Evolutionary conservation across 139 green algal species (phyloP), one percentile per base, ranked within the genome.

Genomic region (Coccomyxa sp.): DNA sequence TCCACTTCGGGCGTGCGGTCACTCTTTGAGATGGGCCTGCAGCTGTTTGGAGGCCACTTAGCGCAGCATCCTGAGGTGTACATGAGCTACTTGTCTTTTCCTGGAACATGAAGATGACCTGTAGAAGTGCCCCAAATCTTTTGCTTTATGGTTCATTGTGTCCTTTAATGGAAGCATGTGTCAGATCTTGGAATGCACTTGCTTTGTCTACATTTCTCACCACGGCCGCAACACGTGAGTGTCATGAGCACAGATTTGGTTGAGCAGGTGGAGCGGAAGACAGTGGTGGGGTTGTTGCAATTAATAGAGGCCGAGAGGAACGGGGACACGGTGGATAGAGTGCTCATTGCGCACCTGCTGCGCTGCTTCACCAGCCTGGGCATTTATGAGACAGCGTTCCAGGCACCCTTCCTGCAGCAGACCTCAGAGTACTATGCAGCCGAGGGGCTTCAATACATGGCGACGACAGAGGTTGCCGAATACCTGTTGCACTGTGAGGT

Each of bases 1-100:
- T 82, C 88, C 81, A 85, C 84, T 71, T 81, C 87, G 16, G 77
- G 79, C 66, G 87, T 91, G 51, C 87, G 89, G 68, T 97, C 93
- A 32, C 88, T 99, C 18, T 99, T 98, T 87, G 97, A 99, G 79
- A 95, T 98, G 90, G 96, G 96, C 0, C 90, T 99, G 68, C 78
- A 87, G 32, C 87, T 95, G 27, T 97, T 99, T 82, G 82, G 94
- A 13, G 58, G 57, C n/a, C 95, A 99, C 85, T 82, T 99, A 57
- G 87, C 80, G 21, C 23, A 27, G 14, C 81, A 93, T 79, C 87
- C 85, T 11, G 80, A 95, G 87, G 93, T 92, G 82, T 10, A 7
- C 38, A 51, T 7, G 15, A 17, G 25, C 32, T 28, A 57, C 25
- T 38, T 3, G 3, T 3, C 38, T 51, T 51, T 51, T 51, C 7